A percentile compares a stretch with the other conserved stretches of the same genome.
Conservation (phyloP, 2,329 filamentous ascomycete genomes). For the Pseudohalonectria lignicola region DNA sequence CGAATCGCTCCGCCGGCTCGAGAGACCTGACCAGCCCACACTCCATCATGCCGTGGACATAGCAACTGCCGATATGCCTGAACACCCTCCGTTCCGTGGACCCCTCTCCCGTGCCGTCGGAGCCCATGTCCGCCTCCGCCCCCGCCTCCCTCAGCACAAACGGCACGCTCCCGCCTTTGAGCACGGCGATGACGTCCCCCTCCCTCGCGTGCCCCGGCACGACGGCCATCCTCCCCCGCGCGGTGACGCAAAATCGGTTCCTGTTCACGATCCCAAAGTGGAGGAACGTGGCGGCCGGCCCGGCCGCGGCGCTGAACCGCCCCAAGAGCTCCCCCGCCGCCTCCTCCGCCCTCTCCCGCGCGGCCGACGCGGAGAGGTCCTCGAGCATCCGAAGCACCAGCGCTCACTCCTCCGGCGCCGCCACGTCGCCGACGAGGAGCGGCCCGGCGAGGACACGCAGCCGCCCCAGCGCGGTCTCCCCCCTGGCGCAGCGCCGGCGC, state of each 20-base stretch:
- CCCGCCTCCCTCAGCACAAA: background rate
- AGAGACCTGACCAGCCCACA: background rate
- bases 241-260: background rate
- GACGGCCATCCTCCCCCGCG: background rate
- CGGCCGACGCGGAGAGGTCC: too few species aligned
- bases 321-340: background rate
- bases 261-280: background rate
- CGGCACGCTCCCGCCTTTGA: background rate
- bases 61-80: background rate
- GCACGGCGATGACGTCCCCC: background rate
- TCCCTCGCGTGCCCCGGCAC: background rate
- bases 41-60: background rate
- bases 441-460: too few species aligned
- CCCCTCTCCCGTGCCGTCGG: too few species aligned
- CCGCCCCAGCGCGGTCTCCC: too few species aligned
- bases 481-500: too few species aligned
- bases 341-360: too few species aligned
- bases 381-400: background rate
- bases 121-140: too few species aligned
- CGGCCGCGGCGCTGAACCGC: background rate
- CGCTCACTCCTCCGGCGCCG: too few species aligned
- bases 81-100: too few species aligned
- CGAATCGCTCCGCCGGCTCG: too few species aligned
- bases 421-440: background rate
- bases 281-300: too few species aligned